These are phyloP conservation scores for Phaeophleospora eucalypticola DNA, from an alignment of 2,329 filamentous ascomycete genomes.

Conservation along the genomic window DNA sequence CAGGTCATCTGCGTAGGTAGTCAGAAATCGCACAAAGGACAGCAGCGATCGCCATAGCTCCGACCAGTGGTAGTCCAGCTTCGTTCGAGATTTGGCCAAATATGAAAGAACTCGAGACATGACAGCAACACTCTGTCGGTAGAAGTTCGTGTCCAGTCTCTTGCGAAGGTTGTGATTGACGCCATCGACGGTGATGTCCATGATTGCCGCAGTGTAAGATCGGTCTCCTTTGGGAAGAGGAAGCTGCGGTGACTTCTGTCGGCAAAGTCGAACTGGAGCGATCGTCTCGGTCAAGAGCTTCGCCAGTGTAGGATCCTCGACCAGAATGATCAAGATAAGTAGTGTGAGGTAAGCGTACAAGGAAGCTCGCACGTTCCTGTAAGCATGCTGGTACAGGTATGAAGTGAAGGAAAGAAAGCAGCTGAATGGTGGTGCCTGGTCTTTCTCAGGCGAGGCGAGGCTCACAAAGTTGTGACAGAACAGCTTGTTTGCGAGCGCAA, in stretches of 20 bases:
- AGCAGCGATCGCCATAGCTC: slow-evolving; percentile 89
- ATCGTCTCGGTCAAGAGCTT: slow-evolving; percentile 81
- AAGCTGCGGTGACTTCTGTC: slow-evolving; percentile 81
- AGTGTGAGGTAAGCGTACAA: slow-evolving; percentile 82
- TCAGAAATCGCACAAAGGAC: slow-evolving; percentile 83
- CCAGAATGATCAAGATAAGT: slow-evolving; percentile 76
- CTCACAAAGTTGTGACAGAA: slow-evolving; percentile 84
- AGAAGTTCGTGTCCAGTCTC: slow-evolving; percentile 73
- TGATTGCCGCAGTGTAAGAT: slow-evolving; percentile 67
- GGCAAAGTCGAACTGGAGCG: slow-evolving; percentile 72
- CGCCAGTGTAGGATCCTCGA: slow-evolving; percentile 78
- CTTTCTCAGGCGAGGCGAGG: slow-evolving; percentile 18
- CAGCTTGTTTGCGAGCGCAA: slow-evolving; percentile 88
- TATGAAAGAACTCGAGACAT: slow-evolving; percentile 79
- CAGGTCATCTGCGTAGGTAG: slow-evolving; percentile 77
- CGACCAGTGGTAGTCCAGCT: slow-evolving; percentile 87
- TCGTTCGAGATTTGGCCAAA: slow-evolving; percentile 74
- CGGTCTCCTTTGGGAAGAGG: slow-evolving; percentile 68
- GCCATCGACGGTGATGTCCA: slow-evolving; percentile 85
- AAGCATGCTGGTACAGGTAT: slow-evolving; percentile 89
- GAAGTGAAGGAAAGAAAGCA: slow-evolving; percentile 84
- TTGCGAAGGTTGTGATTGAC: slow-evolving; percentile 91
- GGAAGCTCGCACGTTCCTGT: slow-evolving; percentile 72
- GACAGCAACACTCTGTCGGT: slow-evolving; percentile 69
- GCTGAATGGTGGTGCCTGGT: slow-evolving; percentile 56